A percentile compares a stretch with the other conserved stretches of the same genome.
Evolutionary conservation across 345 rosid species (phyloP).

Genomic region (Combretum micranthum): DNA sequence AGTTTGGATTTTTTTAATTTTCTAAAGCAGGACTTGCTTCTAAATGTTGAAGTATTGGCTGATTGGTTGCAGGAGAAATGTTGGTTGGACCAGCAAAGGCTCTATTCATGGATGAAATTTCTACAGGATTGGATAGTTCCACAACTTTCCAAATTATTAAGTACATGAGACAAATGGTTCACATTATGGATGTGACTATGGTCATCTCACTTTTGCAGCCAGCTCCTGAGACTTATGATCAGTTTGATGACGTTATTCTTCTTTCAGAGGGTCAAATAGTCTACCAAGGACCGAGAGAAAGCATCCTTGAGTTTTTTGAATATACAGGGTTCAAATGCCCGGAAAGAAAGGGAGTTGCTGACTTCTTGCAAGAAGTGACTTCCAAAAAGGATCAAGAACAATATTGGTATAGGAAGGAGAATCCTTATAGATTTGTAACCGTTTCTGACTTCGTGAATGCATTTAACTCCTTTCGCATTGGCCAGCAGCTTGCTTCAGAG

Average conservation of each 20-base stretch:
- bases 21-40: not conserved
- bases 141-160: constrained; percentile 50
- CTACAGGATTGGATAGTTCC: constrained; percentile 87
- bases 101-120: constrained; percentile 88
- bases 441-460: constrained; percentile 19
- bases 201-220: constrained; percentile 41
- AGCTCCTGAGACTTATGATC: constrained; percentile 46
- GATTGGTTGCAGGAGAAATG: constrained; percentile 72
- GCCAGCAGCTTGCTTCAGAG: constrained; percentile 14
- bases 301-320: constrained; percentile 28
- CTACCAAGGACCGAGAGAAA: constrained; percentile 35
- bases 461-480: constrained; percentile 25
- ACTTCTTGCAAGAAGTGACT: constrained; percentile 52
- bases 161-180: constrained; percentile 43
- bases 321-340: constrained; percentile 33
- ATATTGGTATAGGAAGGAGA: constrained; percentile 24
- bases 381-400: constrained; percentile 45
- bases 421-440: constrained; percentile 23
- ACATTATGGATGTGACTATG: constrained; percentile 42
- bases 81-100: constrained; percentile 89
- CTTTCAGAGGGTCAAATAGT: constrained; percentile 37
- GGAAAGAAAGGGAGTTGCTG: constrained; percentile 37
- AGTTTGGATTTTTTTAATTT: too few relatives aligned
- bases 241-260: constrained; percentile 37
- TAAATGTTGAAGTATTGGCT: not conserved